A percentile compares a stretch with the other conserved stretches of the same genome.
Conservation (phyloP, 441 rosid species). For the Manihot esculenta region DNA sequence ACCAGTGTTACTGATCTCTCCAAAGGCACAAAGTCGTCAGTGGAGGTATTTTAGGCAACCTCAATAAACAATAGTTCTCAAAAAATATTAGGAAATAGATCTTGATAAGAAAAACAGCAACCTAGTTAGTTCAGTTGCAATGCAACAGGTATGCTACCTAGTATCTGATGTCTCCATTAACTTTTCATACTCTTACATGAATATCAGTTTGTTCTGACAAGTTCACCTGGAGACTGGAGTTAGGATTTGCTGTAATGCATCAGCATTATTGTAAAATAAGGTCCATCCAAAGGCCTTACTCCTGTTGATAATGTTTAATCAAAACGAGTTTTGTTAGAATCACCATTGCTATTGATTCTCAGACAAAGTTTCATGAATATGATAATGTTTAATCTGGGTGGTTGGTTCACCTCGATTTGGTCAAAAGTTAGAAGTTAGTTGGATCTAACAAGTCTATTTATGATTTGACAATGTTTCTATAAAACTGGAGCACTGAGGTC, state of each 20-base stretch:
- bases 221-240: conserved; percentile 8
- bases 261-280: conserved; percentile 26
- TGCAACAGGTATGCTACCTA: conserved; percentile 17
- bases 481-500: too few species aligned
- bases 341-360: neutral
- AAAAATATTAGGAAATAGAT: conserved; percentile 22
- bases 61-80: conserved; percentile 28
- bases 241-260: conserved; percentile 34
- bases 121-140: conserved; percentile 24
- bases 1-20: conserved; percentile 53
- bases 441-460: too few species aligned
- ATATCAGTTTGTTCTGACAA: conserved; percentile 18
- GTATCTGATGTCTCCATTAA: conserved; percentile 18
- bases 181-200: neutral
- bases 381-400: too few species aligned
- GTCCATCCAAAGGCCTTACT: conserved; percentile 41
- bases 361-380: too few species aligned
- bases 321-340: conserved; percentile 1
- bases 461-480: too few species aligned
- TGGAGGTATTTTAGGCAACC: conserved; percentile 22
- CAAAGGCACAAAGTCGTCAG: conserved; percentile 4
- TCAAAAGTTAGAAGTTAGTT: too few species aligned
- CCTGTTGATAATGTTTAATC: conserved; percentile 14
- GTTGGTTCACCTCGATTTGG: too few species aligned
- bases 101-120: conserved; percentile 7